Evolutionary conservation across 2,329 filamentous ascomycete species (phyloP), one percentile per base, ranked within the genome.

Genomic region (Westerdykella sp.): DNA sequence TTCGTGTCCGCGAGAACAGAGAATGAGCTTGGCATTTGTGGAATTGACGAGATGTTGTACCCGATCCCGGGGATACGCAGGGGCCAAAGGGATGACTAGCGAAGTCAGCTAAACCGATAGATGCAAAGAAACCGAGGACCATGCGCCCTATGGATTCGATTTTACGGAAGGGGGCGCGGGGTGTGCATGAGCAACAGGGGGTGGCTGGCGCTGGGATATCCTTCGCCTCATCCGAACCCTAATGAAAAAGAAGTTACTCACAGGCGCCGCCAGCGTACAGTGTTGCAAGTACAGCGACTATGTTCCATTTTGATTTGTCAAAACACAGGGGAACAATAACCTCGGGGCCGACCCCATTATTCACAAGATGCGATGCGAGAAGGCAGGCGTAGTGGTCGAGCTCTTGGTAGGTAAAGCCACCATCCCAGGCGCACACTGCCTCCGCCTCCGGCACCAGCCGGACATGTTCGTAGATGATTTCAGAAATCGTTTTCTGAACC

Each of bases 261-360:
- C 52, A 59, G 23, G 56, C 56, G 16, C 51, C 62, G 14, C 63
- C 63, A 23, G 62, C 59, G 18, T 57, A 55, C 48, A 67, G 46
- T 11, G 63, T 54, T 16, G 52, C 56, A 21, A 66, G 49, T 40
- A 60, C 54, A 5, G 60, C 60, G 30, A 67, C 59, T 10, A 57
- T 42, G 9, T 56, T 57, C 57, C 58, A 66, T 36, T 48, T 53
- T 6, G 58, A 61, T 44, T 66, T 67, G 34, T 64, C 58, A 32
- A 66, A 62, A 43, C 57, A 58, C 1, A 63, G 35, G 1, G 60
- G 54, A 18, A 66, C 56, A 37, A 59, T 46, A 1, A 53, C 41
- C 25, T 60, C 54, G 23, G 50, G 44, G 12, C 51, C 50, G n/a
- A 60, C 50, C 11, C 52, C 54, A n/a, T 53, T 39, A 6, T 45